A percentile compares a stretch with the other conserved stretches of the same genome.
Evolutionary conservation across 2,329 filamentous ascomycete species (phyloP).

Genomic region (Pseudogymnoascus destructans): DNA sequence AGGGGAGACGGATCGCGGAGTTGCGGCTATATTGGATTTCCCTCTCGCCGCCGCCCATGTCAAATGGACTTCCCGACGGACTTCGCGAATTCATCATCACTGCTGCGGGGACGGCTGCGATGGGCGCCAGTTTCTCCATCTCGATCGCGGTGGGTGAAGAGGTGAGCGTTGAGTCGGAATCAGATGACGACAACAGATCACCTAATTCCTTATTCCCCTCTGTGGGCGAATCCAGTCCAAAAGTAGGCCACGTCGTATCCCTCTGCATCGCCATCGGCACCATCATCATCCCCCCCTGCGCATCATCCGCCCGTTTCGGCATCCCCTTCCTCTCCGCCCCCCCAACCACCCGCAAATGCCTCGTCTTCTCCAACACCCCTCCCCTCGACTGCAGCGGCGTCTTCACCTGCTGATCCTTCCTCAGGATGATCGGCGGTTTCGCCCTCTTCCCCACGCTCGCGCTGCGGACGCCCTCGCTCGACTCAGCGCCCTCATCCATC

Average conservation of each 20-base stretch:
- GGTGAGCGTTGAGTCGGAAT: background rate
- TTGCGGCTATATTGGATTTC: slow-evolving; percentile 28
- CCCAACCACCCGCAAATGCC: background rate
- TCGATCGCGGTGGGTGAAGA: background rate
- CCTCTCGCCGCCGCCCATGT: slow-evolving; percentile 19
- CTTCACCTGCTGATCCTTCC: slow-evolving; percentile 21
- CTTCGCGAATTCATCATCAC: background rate
- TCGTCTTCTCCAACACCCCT: background rate
- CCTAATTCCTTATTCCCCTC: background rate
- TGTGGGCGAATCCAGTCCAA: background rate
- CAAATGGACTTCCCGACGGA: slow-evolving; percentile 19
- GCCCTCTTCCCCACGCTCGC: slow-evolving; percentile 49
- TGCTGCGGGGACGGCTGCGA: background rate
- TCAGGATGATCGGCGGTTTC: slow-evolving; percentile 42
- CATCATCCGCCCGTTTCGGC: background rate
- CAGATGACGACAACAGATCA: background rate
- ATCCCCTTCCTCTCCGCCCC: background rate
- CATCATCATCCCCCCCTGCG: background rate
- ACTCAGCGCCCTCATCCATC: slow-evolving; percentile 21
- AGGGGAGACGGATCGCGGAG: slow-evolving; percentile 50
- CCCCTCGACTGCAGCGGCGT: background rate
- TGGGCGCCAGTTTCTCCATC: background rate
- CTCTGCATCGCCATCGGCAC: slow-evolving; percentile 7
- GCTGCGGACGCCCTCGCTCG: slow-evolving; percentile 37
- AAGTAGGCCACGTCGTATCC: slow-evolving; percentile 13